phyloP scores from a whole-genome alignment of 768 basidiomycete genomes.

The Lactarius quietus region DNA sequence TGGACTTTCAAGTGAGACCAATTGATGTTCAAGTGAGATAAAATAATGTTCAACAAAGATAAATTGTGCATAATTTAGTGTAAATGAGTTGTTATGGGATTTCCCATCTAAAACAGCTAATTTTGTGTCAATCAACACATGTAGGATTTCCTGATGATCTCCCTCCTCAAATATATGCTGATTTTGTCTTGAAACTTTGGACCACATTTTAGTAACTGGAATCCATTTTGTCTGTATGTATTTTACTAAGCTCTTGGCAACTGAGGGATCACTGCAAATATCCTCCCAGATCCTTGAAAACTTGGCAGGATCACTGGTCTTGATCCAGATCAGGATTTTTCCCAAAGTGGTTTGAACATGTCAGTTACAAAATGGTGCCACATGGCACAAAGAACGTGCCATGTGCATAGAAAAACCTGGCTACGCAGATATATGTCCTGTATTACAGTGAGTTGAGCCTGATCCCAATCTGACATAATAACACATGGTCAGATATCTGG shows the following conservation, averaged over 20 bases:
- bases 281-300: background rate
- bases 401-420: background rate
- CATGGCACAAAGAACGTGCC: background rate
- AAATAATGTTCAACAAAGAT: no score
- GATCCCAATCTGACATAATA: background rate
- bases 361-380: background rate
- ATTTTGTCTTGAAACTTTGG: background rate
- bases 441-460: background rate
- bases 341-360: background rate
- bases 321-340: background rate
- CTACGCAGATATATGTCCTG: background rate
- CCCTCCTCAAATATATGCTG: background rate
- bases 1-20: no score
- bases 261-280: background rate
- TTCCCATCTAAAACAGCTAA: no score
- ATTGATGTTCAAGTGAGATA: no score
- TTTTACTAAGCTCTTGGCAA: background rate
- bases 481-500: background rate
- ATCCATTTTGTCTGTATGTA: background rate
- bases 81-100: no score
- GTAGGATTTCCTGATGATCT: no score
- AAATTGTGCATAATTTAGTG: no score
- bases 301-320: no score
- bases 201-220: background rate
- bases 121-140: no score